phyloP scores from a whole-genome alignment of 495 filamentous ascomycete genomes.

The Baudoinia panamericana region DNA sequence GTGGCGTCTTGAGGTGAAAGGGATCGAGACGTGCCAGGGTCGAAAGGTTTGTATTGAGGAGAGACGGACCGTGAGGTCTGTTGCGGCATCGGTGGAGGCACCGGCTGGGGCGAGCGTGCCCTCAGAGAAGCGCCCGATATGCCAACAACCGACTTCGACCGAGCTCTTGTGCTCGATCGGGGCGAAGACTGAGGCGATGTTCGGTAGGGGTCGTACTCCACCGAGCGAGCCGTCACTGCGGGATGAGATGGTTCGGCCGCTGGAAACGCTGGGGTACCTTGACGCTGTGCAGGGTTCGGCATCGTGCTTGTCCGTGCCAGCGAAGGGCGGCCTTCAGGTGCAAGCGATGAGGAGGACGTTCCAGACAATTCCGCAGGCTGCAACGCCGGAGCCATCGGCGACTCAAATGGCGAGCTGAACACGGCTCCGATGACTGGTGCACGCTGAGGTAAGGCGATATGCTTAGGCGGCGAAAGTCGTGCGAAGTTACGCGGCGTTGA shows the following conservation, averaged over 20 bases:
- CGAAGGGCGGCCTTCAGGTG: background rate
- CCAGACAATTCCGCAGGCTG: slow-evolving; percentile 26
- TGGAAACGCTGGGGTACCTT: slow-evolving; percentile 4
- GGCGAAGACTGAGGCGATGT: slow-evolving; percentile 8
- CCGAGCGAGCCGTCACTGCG: too few relatives aligned
- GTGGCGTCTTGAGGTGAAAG: slow-evolving; percentile 4
- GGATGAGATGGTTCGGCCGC: background rate
- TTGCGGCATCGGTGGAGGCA: slow-evolving; percentile 12
- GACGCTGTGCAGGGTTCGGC: slow-evolving; percentile 18
- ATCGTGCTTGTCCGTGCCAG: slow-evolving; percentile 9
- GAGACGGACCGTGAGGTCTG: background rate
- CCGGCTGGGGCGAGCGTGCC: slow-evolving; percentile 6
- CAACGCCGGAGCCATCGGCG: slow-evolving; percentile 48
- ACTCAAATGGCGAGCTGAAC: slow-evolving; percentile 28
- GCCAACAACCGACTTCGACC: slow-evolving; percentile 9
- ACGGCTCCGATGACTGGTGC: background rate
- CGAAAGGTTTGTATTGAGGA: slow-evolving; percentile 3
- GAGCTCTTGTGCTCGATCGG: background rate
- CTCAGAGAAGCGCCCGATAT: too few relatives aligned
- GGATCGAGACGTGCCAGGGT: slow-evolving; percentile 3
- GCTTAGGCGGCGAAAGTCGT: slow-evolving; percentile 3
- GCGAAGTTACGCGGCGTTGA: slow-evolving; percentile 9
- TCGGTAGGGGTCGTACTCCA: slow-evolving; percentile 12
- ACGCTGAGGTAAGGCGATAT: background rate
- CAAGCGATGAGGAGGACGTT: slow-evolving; percentile 24